Evolutionary conservation across 345 rosid genomes (phyloP), one percentile per base, ranked within the genome.

Genomic region (Angophora floribunda): DNA sequence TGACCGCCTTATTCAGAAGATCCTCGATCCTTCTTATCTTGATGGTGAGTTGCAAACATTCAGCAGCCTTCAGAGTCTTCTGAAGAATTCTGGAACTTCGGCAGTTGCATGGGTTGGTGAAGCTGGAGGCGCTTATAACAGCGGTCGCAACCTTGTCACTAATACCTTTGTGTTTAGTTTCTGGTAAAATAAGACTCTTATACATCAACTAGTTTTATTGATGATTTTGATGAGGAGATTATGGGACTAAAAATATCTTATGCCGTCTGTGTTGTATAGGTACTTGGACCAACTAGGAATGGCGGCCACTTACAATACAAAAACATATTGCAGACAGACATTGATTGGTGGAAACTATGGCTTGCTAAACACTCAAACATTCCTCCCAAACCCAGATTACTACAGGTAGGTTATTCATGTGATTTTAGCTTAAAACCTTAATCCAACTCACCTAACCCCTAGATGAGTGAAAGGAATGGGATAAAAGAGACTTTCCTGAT

Each of bases 71-170:
- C 90, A 90, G 85, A 52, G 85, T 30, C 90, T 95, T 87, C 88
- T 95, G 61, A 91, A 90, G 89, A 89, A 53, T 21, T 84, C 95
- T 2, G 88, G 90, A 47, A 91, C 92, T 85, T 75, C 89, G 2
- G 94, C 96, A 17, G 95, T 94, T 50, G 93, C 96, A 57, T 93
- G 97, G 96, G 94, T 95, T 63, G 93, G 96, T 22, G 96, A 95
- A 90, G 94, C 96, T 5, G 96, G 97, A 44, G 96, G 95, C 22
- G 97, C 95, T 44, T 93, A 88, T 85, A 95, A 92, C 88, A 94
- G 97, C 3, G 97, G 95, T 88, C 93, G 15, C 65, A 89, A 92
- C 89, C 94, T 89, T 28, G 95, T 94, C 87, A 91, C 94, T 26
- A 89, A 94, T 80, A 86, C 97, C 36, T 94, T 93, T 88, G 94